Conservation (phyloP, 129 eudicot species). For the Mikania micrantha region DNA sequence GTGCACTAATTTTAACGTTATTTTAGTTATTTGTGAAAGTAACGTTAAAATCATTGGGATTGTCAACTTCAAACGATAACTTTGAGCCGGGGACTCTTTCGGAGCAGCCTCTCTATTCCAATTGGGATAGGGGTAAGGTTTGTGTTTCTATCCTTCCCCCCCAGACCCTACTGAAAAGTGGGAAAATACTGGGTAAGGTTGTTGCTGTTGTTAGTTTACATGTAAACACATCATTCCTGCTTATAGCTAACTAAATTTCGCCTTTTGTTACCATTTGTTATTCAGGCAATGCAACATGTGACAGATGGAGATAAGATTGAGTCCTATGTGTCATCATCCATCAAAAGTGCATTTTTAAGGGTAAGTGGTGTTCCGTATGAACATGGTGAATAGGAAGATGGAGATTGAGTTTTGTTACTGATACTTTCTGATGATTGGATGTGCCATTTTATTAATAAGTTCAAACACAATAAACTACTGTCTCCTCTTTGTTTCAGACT, state of each 20-base stretch:
- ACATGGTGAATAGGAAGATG: neutral
- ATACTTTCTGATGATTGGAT: slow-evolving; percentile 5
- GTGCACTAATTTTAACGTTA: too few species aligned
- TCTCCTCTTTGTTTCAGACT: slow-evolving; percentile 32
- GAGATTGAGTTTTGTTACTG: neutral
- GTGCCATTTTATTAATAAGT: neutral
- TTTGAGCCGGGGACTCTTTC: too few species aligned
- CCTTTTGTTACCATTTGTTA: slow-evolving; percentile 5
- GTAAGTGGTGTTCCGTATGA: slow-evolving; percentile 39
- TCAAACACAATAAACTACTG: neutral
- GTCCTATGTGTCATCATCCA: slow-evolving; percentile 65
- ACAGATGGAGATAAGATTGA: slow-evolving; percentile 86
- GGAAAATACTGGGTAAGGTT: too few species aligned
- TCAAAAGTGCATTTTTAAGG: slow-evolving; percentile 72
- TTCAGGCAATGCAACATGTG: slow-evolving; percentile 56
- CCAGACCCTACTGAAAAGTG: too few species aligned
- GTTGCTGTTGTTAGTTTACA: neutral
- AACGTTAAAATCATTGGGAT: too few species aligned
- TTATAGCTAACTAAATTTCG: slow-evolving; percentile 14
- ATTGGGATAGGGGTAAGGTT: too few species aligned
- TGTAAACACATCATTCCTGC: slow-evolving; percentile 5
- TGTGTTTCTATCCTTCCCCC: too few species aligned
- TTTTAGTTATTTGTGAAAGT: too few species aligned
- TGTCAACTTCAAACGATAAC: too few species aligned
- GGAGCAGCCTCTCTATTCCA: too few species aligned